Base-by-base conservation (phyloP, 768 basidiomycete genomes). In the Russula earlei region DNA sequence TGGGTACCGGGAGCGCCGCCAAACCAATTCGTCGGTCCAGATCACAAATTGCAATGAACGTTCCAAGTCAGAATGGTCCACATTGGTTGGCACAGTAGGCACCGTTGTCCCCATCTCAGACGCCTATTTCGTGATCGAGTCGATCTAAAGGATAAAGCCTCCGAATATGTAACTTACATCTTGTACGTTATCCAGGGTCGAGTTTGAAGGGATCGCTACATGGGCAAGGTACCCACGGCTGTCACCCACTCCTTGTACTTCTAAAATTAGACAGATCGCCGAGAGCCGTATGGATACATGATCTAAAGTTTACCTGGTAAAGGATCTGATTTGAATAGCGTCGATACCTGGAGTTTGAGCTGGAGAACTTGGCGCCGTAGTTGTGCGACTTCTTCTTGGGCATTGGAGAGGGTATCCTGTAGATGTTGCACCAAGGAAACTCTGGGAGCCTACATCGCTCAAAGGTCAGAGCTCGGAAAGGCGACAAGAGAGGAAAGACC, bases 21-120 rank as follows among this genome's bases (percentile, higher is more conserved):
- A 63, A 3, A 63, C 57, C 27, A 63, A 51, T 52, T 63, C 62
- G 50, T 63, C 62, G 40, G 40, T 37, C 45, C 37, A 41, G 20
- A 48, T 40, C 17, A 63, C 40, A 43, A 63, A 63, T 31, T 42
- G 53, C 3, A 63, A 37, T 12, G 62, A 57, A 47, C 51, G 61
- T 38, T 63, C 47, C 31, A 49, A 6, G 24, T 59, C 51, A 12
- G 57, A 49, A 7, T 10, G 37, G 40, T 49, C 36, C 34, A 34
- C 8, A n/a, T 31, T 3, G 20, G 56, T 38, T 9, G 31, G 33
- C 22, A 17, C 17, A 8, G 36, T 40, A n/a, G 20, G n/a, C 22
- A n/a, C 46, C 15, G 25, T n/a, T 29, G 44, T 27, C 41, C 27
- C 42, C 22, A 20, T 49, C 20, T 7, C 51, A 43, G 25, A 48